A percentile compares a stretch with the other conserved stretches of the same genome.
Conservation (phyloP, 805 yeast genomes). For the Torulaspora gathmanii region DNA sequence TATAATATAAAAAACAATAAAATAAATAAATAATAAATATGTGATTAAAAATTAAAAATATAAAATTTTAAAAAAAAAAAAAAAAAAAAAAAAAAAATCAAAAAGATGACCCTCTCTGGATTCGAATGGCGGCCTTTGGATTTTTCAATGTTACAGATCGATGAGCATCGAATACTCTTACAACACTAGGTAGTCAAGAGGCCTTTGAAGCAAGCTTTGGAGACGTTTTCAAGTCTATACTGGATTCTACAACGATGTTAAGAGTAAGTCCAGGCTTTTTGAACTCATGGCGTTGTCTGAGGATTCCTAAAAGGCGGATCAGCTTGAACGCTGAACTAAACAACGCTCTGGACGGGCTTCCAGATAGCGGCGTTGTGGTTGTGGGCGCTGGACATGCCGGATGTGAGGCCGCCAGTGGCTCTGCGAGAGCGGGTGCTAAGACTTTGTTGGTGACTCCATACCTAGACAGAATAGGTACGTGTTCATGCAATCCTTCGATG, state of each 20-base stretch:
- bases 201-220: not conserved
- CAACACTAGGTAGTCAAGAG: not conserved
- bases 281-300: not conserved
- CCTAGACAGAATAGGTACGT: conserved; percentile 74
- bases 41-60: too few relatives aligned
- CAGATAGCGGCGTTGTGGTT: conserved; percentile 55
- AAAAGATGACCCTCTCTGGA: not conserved
- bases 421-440: conserved; percentile 75
- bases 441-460: conserved; percentile 66
- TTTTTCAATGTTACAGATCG: conserved; percentile 1
- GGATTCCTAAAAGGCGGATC: conserved; percentile 7
- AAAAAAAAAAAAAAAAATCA: conserved; percentile 1
- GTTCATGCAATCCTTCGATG: conserved; percentile 95
- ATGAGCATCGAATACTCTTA: not conserved
- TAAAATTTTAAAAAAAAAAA: conserved; percentile 7
- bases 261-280: not conserved
- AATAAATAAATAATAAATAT: too few relatives aligned
- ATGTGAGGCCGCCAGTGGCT: conserved; percentile 91
- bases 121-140: conserved; percentile 2
- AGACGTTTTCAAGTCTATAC: not conserved
- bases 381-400: conserved; percentile 99
- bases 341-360: conserved; percentile 7
- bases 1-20: too few relatives aligned
- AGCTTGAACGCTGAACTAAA: conserved; percentile 16
- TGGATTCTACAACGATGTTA: not conserved